Conservation (phyloP, 2,329 filamentous ascomycete genomes). For the Hypoxylon rubiginosum region DNA sequence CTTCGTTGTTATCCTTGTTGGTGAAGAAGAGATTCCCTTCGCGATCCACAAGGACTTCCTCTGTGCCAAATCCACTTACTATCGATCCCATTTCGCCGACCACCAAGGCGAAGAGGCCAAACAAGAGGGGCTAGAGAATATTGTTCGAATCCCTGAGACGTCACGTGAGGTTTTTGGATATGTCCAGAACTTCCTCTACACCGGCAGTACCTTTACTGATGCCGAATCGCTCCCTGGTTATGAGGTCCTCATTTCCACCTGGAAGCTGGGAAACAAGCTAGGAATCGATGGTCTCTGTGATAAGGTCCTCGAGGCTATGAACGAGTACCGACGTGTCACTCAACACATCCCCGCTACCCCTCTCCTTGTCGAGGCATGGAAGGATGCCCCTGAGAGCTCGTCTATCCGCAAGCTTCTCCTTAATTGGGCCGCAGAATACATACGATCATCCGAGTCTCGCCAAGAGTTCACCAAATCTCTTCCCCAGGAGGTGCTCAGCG, state of each 20-base stretch:
- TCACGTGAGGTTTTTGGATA: conserved; percentile 67
- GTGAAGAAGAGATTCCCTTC: conserved; percentile 66
- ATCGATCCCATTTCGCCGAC: conserved; percentile 60
- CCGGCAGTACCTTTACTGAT: conserved; percentile 61
- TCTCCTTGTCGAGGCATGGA: conserved; percentile 72
- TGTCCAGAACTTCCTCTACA: conserved; percentile 68
- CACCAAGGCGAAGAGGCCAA: conserved; percentile 33
- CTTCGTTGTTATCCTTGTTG: conserved; percentile 69
- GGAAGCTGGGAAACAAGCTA: conserved; percentile 68
- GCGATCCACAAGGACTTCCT: conserved; percentile 72
- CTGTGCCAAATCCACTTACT: conserved; percentile 65
- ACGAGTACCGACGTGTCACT: conserved; percentile 66
- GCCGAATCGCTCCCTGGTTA: conserved; percentile 63
- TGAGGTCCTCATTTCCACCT: conserved; percentile 67
- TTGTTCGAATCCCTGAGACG: conserved; percentile 64
- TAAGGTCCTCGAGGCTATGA: conserved; percentile 69
- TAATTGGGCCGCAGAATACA: conserved; percentile 74
- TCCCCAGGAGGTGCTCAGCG: conserved; percentile 72
- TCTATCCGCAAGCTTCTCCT: conserved; percentile 70
- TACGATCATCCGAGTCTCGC: conserved; percentile 68
- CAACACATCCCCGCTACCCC: conserved; percentile 69
- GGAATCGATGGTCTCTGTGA: conserved; percentile 69
- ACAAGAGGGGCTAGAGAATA: conserved; percentile 61
- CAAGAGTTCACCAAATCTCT: conserved; percentile 72
- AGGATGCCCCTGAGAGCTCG: conserved; percentile 71